These are phyloP conservation scores for Eustoma russellianum DNA, from an alignment of 257 asterid species.

Conservation along the genomic window DNA sequence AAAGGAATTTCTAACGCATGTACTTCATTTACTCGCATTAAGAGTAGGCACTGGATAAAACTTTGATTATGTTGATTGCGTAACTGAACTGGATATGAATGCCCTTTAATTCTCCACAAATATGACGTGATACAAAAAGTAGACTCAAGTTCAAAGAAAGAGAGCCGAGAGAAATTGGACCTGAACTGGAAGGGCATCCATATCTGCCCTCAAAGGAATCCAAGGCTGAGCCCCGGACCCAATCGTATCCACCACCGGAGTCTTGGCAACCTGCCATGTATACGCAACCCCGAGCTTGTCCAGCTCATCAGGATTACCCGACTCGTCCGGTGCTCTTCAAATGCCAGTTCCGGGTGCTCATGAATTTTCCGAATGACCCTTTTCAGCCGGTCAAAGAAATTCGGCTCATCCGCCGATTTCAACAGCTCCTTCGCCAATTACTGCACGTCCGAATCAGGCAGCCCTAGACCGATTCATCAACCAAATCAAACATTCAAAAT, in stretches of 20 bases:
- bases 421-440: constrained; percentile 31
- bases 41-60: too few species aligned
- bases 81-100: too few species aligned
- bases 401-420: constrained; percentile 50
- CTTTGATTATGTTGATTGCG: too few species aligned
- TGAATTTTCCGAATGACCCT: constrained; percentile 62
- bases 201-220: constrained; percentile 80
- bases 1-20: too few species aligned
- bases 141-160: too few species aligned
- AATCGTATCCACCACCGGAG: constrained; percentile 68
- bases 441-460: constrained; percentile 13
- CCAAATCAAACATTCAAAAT: too few species aligned
- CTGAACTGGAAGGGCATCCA: constrained; percentile 96
- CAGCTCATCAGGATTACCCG: constrained; percentile 56
- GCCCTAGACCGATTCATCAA: constrained; percentile 2
- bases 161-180: constrained; percentile 12
- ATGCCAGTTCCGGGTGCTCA: constrained; percentile 68
- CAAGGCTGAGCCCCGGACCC: constrained; percentile 69
- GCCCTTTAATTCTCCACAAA: too few species aligned
- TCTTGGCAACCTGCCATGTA: constrained; percentile 64
- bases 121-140: too few species aligned
- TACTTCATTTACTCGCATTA: too few species aligned
- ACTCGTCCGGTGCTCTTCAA: constrained; percentile 66
- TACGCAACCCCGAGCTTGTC: constrained; percentile 60
- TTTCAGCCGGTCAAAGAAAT: constrained; percentile 61